Evolutionary conservation across 228 moss, liverwort and hornwort genomes (phyloP).

Genomic region (Sphagnum magellanicum): DNA sequence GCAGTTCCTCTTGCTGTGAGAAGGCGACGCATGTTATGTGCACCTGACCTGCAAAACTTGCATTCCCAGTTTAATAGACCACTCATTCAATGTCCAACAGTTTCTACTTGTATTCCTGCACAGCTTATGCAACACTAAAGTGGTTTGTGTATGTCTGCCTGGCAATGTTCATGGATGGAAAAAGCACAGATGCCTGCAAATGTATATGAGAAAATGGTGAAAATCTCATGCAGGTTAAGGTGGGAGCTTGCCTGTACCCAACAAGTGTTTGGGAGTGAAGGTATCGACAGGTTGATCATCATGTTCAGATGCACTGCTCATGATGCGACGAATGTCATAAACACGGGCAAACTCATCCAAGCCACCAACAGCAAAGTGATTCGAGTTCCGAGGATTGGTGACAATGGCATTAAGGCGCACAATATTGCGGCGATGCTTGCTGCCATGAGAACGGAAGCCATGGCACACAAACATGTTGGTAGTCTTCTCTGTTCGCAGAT

Average conservation of each 20-base stretch:
- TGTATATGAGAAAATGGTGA: no score
- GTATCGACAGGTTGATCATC: constrained; percentile 66
- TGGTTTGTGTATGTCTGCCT: no score
- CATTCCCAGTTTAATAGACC: background rate
- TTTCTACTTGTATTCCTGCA: no score
- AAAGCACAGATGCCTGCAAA: no score
- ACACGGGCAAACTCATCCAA: constrained; percentile 65
- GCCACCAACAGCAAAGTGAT: constrained; percentile 79
- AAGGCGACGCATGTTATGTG: constrained; percentile 84
- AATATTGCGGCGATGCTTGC: constrained; percentile 30
- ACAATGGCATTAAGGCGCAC: constrained; percentile 72
- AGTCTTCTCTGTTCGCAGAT: constrained; percentile 68
- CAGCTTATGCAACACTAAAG: no score
- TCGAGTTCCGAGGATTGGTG: constrained; percentile 68
- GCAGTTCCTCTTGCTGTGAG: constrained; percentile 79
- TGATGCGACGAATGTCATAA: constrained; percentile 72
- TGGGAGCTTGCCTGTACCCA: constrained; percentile 25
- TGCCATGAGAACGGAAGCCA: constrained; percentile 19
- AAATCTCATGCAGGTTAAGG: no score
- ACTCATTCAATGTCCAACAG: background rate
- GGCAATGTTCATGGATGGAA: no score
- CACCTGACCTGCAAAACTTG: constrained; percentile 22
- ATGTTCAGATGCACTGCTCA: constrained; percentile 25
- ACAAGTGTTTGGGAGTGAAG: constrained; percentile 71
- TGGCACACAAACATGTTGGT: constrained; percentile 68